These are phyloP conservation scores for Suhomyces canberraensis DNA, from an alignment of 805 yeast species.

Conservation along the genomic window DNA sequence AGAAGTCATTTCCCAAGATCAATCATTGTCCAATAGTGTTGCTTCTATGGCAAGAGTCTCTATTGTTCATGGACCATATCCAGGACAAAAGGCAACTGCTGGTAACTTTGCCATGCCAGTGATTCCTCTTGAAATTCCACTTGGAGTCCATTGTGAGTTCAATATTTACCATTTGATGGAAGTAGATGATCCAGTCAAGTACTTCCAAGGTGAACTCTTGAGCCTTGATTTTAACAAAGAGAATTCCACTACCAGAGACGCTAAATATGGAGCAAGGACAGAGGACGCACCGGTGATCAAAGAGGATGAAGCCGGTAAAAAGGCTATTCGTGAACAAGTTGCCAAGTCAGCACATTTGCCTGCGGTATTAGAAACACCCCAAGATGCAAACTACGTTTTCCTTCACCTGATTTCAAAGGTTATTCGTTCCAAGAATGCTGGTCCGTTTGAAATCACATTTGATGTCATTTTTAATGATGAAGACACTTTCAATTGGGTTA, in stretches of 20 bases:
- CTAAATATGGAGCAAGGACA: not conserved
- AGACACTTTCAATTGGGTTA: not conserved
- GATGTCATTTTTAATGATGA: not conserved
- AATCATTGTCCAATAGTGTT: not conserved
- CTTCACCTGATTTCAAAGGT: not conserved
- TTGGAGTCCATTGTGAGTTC: not conserved
- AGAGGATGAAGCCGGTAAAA: not conserved
- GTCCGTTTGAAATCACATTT: not conserved
- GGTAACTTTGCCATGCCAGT: not conserved
- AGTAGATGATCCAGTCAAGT: not conserved
- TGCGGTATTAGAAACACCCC: not conserved
- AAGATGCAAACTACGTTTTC: not conserved
- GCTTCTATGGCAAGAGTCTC: not conserved
- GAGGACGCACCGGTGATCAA: not conserved
- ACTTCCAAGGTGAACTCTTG: not conserved
- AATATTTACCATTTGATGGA: not conserved
- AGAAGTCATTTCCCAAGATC: not conserved
- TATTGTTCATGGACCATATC: not conserved
- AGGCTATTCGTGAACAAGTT: no score
- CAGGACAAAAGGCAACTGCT: not conserved
- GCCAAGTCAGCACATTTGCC: not conserved
- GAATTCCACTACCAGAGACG: not conserved
- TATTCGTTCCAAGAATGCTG: not conserved
- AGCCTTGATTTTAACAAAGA: no score
- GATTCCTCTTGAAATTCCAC: not conserved